These are phyloP conservation scores for Penicillium occitanis DNA, from an alignment of 2,329 filamentous ascomycete species.

Conservation along the genomic window DNA sequence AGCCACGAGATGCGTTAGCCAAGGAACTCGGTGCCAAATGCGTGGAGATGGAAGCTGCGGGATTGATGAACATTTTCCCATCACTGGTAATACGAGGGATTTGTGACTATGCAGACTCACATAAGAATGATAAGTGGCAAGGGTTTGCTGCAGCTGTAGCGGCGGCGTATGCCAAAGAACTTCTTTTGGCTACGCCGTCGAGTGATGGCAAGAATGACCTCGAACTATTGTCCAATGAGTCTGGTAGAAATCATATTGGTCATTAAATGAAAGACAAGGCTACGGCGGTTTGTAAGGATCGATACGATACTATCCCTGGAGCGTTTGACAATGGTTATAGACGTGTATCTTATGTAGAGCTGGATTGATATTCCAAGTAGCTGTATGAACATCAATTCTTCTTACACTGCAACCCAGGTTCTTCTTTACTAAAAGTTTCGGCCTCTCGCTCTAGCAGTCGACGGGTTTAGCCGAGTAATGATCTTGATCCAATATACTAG, in stretches of 20 bases:
- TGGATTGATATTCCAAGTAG: too few species aligned
- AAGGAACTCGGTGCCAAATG: not conserved
- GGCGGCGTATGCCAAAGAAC: slow-evolving; percentile 18
- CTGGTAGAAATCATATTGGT: too few species aligned
- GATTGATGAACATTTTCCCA: slow-evolving; percentile 18
- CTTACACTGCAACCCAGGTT: too few species aligned
- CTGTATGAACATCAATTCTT: too few species aligned
- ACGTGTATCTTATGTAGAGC: too few species aligned
- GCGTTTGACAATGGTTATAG: too few species aligned
- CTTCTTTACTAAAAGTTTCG: too few species aligned
- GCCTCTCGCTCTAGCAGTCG: too few species aligned
- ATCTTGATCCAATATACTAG: not conserved
- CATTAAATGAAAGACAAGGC: too few species aligned
- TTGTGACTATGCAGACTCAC: slow-evolving; percentile 13
- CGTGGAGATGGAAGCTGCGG: slow-evolving; percentile 14
- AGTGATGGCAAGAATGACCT: not conserved
- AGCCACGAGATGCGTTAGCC: not conserved
- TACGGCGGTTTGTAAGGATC: too few species aligned
- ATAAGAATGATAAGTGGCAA: slow-evolving; percentile 23
- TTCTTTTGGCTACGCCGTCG: not conserved
- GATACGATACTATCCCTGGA: too few species aligned
- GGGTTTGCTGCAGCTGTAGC: slow-evolving; percentile 20
- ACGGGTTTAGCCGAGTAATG: not conserved
- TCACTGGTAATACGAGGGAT: slow-evolving; percentile 22
- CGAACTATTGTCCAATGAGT: too few species aligned